Base-by-base conservation (phyloP, 495 filamentous ascomycete species). In the Arthonia radiata region DNA sequence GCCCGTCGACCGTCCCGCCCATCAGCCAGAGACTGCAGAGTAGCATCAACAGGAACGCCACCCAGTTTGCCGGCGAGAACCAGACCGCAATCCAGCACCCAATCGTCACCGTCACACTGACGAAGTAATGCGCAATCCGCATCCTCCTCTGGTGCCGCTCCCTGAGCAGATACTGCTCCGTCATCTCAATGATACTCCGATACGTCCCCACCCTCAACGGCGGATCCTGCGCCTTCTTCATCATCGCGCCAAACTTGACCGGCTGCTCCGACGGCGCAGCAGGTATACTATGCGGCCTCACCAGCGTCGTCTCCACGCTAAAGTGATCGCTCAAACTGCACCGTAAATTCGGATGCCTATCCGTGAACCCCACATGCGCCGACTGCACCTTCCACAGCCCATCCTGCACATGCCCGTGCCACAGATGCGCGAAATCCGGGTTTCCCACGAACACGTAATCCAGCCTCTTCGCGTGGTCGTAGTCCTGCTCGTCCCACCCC, bases 281-380 rank as follows among this genome's bases (percentile, higher is more conserved):
- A 8, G 18, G 27, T n/a, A 7, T 17, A 16, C 4, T 10, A 6
- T 13, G 12, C 3, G 34, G n/a, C 13, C 21, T 26, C 4, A n/a
- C 50, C 33, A 83, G 44, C 0, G 62, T 71, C 3, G 68, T 59
- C 43, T 78, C 69, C 21, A 93, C 66, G 17, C 76, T 75, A 45
- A 91, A 94, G 43, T 97, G 86, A 42, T 97, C 82, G 35, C 76
- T 89, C 18, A 97, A 53, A 0, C 76, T 83, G 46, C 79, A 91
- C 23, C 61, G 56, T 9, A 90, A 55, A 10, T 60, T 64, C 0
- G 81, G 80, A 53, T 93, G 86, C 3, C 75, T 56, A 37, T 70
- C 57, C 28, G 67, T 75, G 75, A 94, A 90, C 25, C 71, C 67
- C 1, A 97, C 69, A 10, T 57, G 56, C 6, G 59, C 66, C 5